Evolutionary conservation across 805 yeast genomes (phyloP).

Genomic region (Maudiozyma bulderi): DNA sequence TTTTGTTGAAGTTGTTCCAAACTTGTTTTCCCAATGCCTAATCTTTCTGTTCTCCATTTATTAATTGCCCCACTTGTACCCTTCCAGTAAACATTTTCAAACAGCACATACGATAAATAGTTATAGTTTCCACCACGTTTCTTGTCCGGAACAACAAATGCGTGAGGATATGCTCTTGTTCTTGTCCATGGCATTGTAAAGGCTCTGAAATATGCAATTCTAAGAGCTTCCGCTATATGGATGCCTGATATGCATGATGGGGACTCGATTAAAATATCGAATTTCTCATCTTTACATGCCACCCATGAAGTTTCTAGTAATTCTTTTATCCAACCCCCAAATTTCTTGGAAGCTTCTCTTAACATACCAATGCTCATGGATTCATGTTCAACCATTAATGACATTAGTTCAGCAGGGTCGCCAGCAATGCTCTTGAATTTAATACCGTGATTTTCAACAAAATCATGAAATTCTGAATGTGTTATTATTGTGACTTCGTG

Average conservation of each 20-base stretch:
- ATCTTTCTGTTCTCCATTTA: constrained; percentile 67
- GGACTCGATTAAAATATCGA: constrained; percentile 81
- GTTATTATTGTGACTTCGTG: constrained; percentile 80
- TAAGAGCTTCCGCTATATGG: constrained; percentile 87
- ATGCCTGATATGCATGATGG: constrained; percentile 95
- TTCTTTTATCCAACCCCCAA: constrained; percentile 75
- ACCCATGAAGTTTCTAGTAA: constrained; percentile 68
- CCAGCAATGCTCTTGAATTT: constrained; percentile 76
- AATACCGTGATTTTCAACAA: constrained; percentile 62
- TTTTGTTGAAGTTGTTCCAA: constrained; percentile 63
- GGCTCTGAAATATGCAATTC: constrained; percentile 86
- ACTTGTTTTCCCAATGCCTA: constrained; percentile 59
- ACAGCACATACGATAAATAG: constrained; percentile 83
- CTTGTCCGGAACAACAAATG: constrained; percentile 89
- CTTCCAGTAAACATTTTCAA: constrained; percentile 88
- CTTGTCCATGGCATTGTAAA: constrained; percentile 99
- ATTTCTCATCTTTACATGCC: constrained; percentile 59
- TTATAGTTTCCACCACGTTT: constrained; percentile 89
- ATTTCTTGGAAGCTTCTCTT: constrained; percentile 71
- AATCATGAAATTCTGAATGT: constrained; percentile 68
- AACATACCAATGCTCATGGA: constrained; percentile 73
- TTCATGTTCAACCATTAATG: constrained; percentile 86
- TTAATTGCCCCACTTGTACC: constrained; percentile 84
- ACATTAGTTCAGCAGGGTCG: constrained; percentile 85
- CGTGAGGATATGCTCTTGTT: constrained; percentile 93